A percentile compares a stretch with the other conserved stretches of the same genome.
Evolutionary conservation across 148 eudicot species (phyloP).

Genomic region (Rhododendron vialii): DNA sequence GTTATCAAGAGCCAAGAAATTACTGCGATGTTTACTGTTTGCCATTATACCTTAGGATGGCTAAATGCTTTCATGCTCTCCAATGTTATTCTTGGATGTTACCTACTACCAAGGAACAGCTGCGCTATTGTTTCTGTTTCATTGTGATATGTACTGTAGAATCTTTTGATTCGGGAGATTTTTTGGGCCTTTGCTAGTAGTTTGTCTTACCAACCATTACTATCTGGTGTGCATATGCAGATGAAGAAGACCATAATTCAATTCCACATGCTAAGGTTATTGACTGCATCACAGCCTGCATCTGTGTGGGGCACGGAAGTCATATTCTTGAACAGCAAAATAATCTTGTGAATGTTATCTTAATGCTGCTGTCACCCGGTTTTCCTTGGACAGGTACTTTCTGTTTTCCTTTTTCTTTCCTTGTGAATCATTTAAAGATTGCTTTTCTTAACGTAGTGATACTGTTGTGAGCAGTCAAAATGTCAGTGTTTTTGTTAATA

Average conservation of each 20-base stretch:
- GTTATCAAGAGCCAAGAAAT: neutral
- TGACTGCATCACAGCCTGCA: constrained; percentile 62
- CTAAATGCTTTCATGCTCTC: neutral
- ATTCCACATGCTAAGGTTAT: constrained; percentile 61
- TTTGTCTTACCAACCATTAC: constrained; percentile 10
- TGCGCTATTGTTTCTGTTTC: neutral
- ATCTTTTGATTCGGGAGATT: neutral
- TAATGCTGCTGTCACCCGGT: constrained; percentile 54
- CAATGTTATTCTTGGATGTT: neutral
- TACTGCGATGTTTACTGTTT: neutral
- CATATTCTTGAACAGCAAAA: constrained; percentile 63
- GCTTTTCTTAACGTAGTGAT: constrained; percentile 1
- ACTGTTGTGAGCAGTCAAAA: constrained; percentile 57
- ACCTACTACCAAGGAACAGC: neutral
- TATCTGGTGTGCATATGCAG: constrained; percentile 45
- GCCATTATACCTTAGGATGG: neutral
- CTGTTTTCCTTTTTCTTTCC: neutral
- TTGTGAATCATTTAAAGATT: constrained; percentile 4
- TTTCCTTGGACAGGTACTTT: constrained; percentile 77
- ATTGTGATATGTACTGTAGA: neutral
- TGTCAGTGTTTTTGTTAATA: constrained; percentile 59
- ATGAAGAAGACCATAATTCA: constrained; percentile 41
- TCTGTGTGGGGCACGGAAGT: constrained; percentile 43
- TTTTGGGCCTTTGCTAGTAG: neutral
- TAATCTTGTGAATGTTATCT: constrained; percentile 44